These are phyloP conservation scores for Ascosphaera apis DNA, from an alignment of 2,329 filamentous ascomycete species.

Conservation along the genomic window DNA sequence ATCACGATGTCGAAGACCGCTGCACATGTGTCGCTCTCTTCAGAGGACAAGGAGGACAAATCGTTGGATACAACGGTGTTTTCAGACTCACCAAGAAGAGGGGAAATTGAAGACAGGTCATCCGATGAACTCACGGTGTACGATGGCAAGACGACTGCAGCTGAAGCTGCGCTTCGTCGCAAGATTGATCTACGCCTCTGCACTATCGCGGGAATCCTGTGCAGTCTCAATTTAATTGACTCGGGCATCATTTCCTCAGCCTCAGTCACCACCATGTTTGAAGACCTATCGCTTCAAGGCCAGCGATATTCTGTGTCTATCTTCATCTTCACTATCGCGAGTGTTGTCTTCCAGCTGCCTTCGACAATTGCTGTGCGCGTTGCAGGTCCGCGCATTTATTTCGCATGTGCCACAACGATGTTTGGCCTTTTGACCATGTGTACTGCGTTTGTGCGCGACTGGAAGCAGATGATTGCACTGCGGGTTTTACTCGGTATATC, in stretches of 20 bases:
- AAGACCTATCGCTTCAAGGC: slow-evolving; percentile 39
- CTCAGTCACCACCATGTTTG: slow-evolving; percentile 43
- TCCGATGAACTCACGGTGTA: slow-evolving; percentile 6
- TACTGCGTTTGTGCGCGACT: slow-evolving; percentile 43
- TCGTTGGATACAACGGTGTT: no score
- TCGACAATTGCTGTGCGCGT: slow-evolving; percentile 43
- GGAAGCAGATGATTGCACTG: slow-evolving; percentile 46
- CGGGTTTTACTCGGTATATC: slow-evolving; percentile 41
- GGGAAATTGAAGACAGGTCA: neutral
- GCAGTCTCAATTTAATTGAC: slow-evolving; percentile 45
- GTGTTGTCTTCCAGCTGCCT: slow-evolving; percentile 44
- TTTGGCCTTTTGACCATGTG: slow-evolving; percentile 45
- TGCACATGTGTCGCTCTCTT: no score
- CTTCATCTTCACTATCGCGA: slow-evolving; percentile 49
- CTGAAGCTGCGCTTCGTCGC: slow-evolving; percentile 29
- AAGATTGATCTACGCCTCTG: slow-evolving; percentile 47
- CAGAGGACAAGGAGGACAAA: no score
- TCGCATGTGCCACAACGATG: slow-evolving; percentile 32
- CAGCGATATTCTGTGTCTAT: slow-evolving; percentile 47
- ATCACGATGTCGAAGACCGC: no score
- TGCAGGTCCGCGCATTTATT: slow-evolving; percentile 40
- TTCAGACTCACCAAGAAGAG: slow-evolving; percentile 3
- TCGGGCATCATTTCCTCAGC: slow-evolving; percentile 46
- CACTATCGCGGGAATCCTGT: slow-evolving; percentile 47
- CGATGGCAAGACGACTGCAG: slow-evolving; percentile 10